Base-by-base conservation (phyloP, 2,329 filamentous ascomycete genomes). In the Monilinia polystroma region DNA sequence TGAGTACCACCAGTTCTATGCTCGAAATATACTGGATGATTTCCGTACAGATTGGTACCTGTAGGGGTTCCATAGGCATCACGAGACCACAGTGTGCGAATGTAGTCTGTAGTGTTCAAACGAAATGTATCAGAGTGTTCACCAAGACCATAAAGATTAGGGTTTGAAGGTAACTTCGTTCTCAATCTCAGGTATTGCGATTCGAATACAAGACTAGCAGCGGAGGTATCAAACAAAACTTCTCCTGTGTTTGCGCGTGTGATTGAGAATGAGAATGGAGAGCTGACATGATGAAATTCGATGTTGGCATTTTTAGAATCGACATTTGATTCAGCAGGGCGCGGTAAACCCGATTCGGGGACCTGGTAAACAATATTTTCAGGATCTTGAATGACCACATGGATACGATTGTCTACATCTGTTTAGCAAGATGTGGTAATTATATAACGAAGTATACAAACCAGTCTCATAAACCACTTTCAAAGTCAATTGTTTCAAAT, bases 111-210 rank as follows among this genome's bases (percentile, higher is more conserved):
- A 2, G 82, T 86, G 64, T 84, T 83, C 53, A 89, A 77, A 64
- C 81, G 81, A 69, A 87, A 82, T 7, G 83, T 79, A 72, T 89
- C 87, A 4, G 82, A 84, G 72, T 88, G 85, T 74, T 90, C 87
- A 32, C 87, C 87, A 16, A 90, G 79, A 7, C 87, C 87, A 73
- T 90, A 90, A 10, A 90, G 76, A 71, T 87, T 84, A 0, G 87
- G 85, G 57, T 84, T 78, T 2, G 81, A 74, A 0, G 87, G 86
- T 6, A 90, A 77, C 66, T 78, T 81, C 3, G 87, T 89, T 57
- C 86, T 81, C 55, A 90, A 77, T n/a, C 84, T 81, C 10, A 90
- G 75, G 73, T 88, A 90, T 73, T 90, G 87, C 38, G 82, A 82
- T 74, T 90, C 84, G 71, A 89, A 90, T 63, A 90, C 77, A 51